Evolutionary conservation across 2,329 filamentous ascomycete genomes (phyloP), one percentile per base, ranked within the genome.

Genomic region (Diaporthe ampelina): DNA sequence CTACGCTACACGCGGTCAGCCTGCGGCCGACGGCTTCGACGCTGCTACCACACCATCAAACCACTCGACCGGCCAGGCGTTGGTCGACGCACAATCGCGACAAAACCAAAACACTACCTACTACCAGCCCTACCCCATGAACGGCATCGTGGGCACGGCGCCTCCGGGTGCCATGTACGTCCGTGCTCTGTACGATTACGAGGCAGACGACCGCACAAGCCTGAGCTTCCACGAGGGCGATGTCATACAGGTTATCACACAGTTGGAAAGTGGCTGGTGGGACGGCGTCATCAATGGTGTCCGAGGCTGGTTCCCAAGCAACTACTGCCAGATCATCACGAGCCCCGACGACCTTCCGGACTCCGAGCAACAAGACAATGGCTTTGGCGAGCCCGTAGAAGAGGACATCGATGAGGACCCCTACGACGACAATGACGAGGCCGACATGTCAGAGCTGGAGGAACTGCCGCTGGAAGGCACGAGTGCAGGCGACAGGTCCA

Each of bases 241-340:
- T 85, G 92, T 98, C 78, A 99, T 99, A 80, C 96, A 98, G 85
- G 97, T 99, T 79, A 96, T 99, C 80, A 99, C 97, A 70, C 96
- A 98, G 85, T 89, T 98, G 73, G 97, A 99, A 84, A 98, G 95
- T 80, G 97, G 97, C 73, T 99, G 97, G 97, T 99, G 97, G 97
- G 97, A 99, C 85, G 97, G 97, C 65, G 95, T 99, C 73, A 98
- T 99, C 82, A 97, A 98, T 81, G 95, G 95, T 74, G 94, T 98
- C 78, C 93, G 97, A 82, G 97, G 97, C 82, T 99, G 97, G 97
- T 99, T 99, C 83, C 97, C 97, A 50, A 98, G 96, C 88, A 99
- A 99, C 84, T 99, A 99, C 86, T 98, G 97, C 86, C 92, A 95
- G 78, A 91, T 97, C 77, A 93, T 98, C 79, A 90, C 91, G 75